A percentile compares a stretch with the other conserved stretches of the same genome.
phyloP scores from a whole-genome alignment of 2,329 filamentous ascomycete genomes.

The Monosporascus sp. region DNA sequence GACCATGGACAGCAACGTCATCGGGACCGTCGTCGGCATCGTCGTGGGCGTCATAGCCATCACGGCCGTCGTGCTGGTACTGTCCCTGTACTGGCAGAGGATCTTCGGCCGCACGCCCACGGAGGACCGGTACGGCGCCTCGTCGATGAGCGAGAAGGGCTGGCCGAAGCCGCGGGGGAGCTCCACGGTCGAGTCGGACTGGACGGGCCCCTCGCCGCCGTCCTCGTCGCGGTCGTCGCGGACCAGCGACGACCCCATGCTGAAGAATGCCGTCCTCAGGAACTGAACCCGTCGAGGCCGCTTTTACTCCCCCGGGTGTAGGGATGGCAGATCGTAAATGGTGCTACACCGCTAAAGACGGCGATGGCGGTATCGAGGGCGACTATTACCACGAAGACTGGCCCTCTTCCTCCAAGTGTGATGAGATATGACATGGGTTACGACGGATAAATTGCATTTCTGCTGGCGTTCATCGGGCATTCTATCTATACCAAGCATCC shows the following conservation, averaged over 20 bases:
- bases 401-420: too few relatives aligned
- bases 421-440: too few relatives aligned
- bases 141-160: neutral
- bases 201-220: neutral
- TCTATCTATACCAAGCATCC: too few relatives aligned
- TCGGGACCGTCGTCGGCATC: neutral
- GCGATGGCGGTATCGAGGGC: too few relatives aligned
- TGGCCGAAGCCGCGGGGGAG: neutral
- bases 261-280: conserved; percentile 1
- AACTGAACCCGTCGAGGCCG: neutral
- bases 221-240: neutral
- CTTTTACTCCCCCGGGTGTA: neutral
- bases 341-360: too few relatives aligned
- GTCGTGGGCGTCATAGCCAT: neutral
- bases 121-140: neutral
- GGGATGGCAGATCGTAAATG: neutral
- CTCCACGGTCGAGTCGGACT: neutral
- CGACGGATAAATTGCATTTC: too few relatives aligned
- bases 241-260: conserved; percentile 1
- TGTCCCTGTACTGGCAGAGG: neutral
- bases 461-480: too few relatives aligned
- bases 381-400: too few relatives aligned
- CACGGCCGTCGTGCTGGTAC: neutral
- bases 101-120: neutral
- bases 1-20: neutral